Conservation (phyloP, 768 basidiomycete species). For the Leccinum aurantiacum region DNA sequence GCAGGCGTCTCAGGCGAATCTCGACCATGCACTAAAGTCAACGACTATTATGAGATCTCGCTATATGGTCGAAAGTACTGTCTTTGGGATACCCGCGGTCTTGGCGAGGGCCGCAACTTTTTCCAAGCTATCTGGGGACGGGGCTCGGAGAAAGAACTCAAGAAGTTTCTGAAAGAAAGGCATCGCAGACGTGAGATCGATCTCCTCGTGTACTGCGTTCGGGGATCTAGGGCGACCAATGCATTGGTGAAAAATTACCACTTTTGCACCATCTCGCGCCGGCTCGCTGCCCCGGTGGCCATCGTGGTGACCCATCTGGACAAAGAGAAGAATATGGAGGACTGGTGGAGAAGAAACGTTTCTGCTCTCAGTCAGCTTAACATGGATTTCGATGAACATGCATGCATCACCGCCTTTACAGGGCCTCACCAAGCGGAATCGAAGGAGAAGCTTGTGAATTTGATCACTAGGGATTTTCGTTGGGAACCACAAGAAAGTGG, state of each 20-base stretch:
- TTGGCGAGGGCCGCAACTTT: conserved; percentile 30
- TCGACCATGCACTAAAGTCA: conserved; percentile 17
- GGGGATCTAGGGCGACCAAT: conserved; percentile 34
- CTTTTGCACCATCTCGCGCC: conserved; percentile 39
- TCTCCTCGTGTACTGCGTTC: conserved; percentile 42
- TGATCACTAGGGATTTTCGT: conserved; percentile 9
- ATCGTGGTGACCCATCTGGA: conserved; percentile 38
- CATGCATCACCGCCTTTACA: conserved; percentile 37
- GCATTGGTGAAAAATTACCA: conserved; percentile 34
- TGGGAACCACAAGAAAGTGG: conserved; percentile 11
- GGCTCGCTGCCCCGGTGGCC: conserved; percentile 36
- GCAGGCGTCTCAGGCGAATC: conserved; percentile 12
- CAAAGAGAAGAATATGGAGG: conserved; percentile 24
- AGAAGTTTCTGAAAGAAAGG: conserved; percentile 21
- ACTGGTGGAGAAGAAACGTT: conserved; percentile 35
- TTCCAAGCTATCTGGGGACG: conserved; percentile 8
- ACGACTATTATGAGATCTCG: conserved; percentile 2
- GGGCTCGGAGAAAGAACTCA: conserved; percentile 18
- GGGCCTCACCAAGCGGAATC: conserved; percentile 12
- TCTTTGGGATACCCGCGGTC: conserved; percentile 41
- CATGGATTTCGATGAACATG: conserved; percentile 39
- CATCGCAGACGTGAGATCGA: conserved; percentile 30
- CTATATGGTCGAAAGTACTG: conserved; percentile 5
- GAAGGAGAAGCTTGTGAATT: conserved; percentile 10
- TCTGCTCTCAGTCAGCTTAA: conserved; percentile 17